phyloP scores from a whole-genome alignment of 441 rosid species.

The Erodium moschatum region DNA sequence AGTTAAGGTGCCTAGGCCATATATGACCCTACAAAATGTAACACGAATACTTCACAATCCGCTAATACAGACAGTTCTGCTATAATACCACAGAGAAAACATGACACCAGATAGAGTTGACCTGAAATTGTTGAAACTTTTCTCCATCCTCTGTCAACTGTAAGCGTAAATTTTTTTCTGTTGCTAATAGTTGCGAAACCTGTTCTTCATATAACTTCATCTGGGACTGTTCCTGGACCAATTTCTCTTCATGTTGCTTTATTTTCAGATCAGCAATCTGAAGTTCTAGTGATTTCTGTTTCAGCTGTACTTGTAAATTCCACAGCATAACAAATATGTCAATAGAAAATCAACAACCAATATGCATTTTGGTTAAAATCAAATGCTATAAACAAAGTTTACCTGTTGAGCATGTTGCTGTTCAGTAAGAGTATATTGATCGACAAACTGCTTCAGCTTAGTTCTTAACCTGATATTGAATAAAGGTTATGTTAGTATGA shows the following conservation, averaged over 20 bases:
- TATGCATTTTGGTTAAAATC: not conserved
- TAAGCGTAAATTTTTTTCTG: constrained; percentile 70
- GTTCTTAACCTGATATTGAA: constrained; percentile 55
- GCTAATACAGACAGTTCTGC: not conserved
- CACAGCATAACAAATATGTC: constrained; percentile 10
- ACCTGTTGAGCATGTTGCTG: constrained; percentile 74
- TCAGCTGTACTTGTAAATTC: constrained; percentile 46
- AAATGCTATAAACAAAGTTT: constrained; percentile 13
- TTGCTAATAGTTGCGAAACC: constrained; percentile 65
- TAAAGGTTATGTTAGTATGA: constrained; percentile 15
- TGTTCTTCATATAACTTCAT: constrained; percentile 87
- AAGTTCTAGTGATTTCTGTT: constrained; percentile 76
- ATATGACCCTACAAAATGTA: not conserved
- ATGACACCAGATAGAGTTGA: constrained; percentile 22
- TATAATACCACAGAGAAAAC: not conserved
- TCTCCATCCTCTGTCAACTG: constrained; percentile 87
- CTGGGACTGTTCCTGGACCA: constrained; percentile 67
- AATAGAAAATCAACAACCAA: not conserved
- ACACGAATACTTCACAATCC: not conserved
- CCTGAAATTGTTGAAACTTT: constrained; percentile 93
- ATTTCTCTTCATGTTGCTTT: constrained; percentile 78
- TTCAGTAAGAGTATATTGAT: constrained; percentile 72
- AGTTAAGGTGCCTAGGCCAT: not conserved
- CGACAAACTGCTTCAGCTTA: constrained; percentile 75
- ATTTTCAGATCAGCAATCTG: constrained; percentile 65